Base-by-base conservation (phyloP, 2,329 filamentous ascomycete genomes). In the Zymoseptoria ardabiliae region DNA sequence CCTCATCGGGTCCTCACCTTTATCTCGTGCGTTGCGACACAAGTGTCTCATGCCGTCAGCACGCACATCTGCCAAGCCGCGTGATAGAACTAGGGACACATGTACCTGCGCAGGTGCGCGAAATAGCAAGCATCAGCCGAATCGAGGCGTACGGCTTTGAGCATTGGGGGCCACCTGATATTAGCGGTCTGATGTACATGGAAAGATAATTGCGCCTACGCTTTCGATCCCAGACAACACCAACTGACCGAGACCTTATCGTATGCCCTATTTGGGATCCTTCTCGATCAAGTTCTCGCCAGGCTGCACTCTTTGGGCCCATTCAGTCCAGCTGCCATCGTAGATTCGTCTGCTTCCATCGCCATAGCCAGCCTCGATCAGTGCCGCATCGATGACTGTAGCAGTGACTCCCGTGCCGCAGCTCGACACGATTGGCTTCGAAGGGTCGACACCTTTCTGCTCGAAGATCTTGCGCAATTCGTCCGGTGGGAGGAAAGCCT, bases 321-420 rank as follows among this genome's bases (percentile, higher is more conserved):
- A 74, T 61, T 74, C 73, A 1, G 94, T 97, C 94, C 94, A 99
- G 75, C 92, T 96, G 53, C 94, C 94, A 73, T 99, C 94, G 70
- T 99, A 99, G 21, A 99, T 81, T 71, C 83, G 86, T 11, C 65
- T 61, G 57, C 83, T 83, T 61, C 86, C 82, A 3, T 83, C 78
- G 1, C 88, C 89, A 70, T 85, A 92, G 1, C 86, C 87, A 21
- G 92, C 90, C 73, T 91, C 86, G 28, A 84, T 85, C 57, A 99
- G 77, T 1, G 91, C 94, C 45, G 91, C 88, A 71, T 99, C 94
- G 50, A 99, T 85, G 50, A 97, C 84, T 19, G 90, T 90, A 7
- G 94, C 94, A 10, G 92, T 97, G 55, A 99, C 93, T 35, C 94
- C 94, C 6, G 92, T 97, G 11, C 94, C 94, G 69, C 94, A 99